These are phyloP conservation scores for Apiospora phragmitis DNA, from an alignment of 2,329 filamentous ascomycete genomes.

Conservation along the genomic window DNA sequence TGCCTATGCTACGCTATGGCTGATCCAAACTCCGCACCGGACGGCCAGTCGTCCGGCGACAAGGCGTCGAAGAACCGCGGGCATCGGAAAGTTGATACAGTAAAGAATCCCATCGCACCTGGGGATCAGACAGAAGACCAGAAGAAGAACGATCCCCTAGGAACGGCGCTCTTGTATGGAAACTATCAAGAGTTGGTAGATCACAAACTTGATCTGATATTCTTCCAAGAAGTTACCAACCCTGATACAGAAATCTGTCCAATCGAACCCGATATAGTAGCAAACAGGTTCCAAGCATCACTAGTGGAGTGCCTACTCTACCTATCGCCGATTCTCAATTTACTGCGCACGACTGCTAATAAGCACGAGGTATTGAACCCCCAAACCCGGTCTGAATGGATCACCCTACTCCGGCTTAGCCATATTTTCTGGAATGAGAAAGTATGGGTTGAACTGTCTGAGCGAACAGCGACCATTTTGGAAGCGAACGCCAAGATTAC, in stretches of 20 bases:
- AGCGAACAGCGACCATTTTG: too few relatives aligned
- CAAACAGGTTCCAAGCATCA: neutral
- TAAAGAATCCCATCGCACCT: neutral
- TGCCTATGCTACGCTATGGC: neutral
- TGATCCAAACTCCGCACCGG: neutral
- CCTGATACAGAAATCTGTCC: neutral
- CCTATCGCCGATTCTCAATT: neutral
- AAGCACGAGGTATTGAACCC: neutral
- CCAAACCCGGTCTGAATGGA: neutral
- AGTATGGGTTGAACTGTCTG: too few relatives aligned
- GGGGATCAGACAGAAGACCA: too few relatives aligned
- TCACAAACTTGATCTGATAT: neutral
- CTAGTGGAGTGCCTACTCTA: neutral
- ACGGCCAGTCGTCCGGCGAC: too few relatives aligned
- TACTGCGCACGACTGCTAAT: neutral
- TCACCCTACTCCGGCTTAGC: neutral
- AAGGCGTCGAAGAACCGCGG: too few relatives aligned
- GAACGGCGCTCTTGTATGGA: neutral
- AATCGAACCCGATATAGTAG: neutral
- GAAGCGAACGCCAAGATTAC: too few relatives aligned
- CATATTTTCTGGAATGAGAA: neutral
- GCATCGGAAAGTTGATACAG: neutral
- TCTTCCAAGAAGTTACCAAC: neutral
- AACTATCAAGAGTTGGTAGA: neutral
- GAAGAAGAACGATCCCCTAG: neutral